Evolutionary conservation across 768 basidiomycete genomes (phyloP), one percentile per base, ranked within the genome.

Genomic region (Termitomyces sp.): DNA sequence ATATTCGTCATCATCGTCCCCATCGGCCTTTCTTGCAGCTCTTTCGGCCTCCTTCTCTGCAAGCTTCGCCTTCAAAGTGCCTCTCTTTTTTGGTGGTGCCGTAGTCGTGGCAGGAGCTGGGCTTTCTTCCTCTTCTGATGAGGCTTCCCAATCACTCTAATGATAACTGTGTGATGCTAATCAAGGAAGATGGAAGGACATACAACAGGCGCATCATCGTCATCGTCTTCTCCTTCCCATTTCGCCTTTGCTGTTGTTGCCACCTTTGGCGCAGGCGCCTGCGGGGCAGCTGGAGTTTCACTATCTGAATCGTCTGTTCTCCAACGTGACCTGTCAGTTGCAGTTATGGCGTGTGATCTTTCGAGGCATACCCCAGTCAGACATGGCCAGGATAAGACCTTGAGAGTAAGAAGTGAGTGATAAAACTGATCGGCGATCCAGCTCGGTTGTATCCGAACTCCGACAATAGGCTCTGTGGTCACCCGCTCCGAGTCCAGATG

Each of bases 111-210:
- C 68, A 2, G 82, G 55, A 44, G 78, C 71, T 5, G 79, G 72
- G 50, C 82, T 74, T 61, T 77, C 67, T 77, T 86, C 83, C 56
- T 92, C 92, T 41, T 89, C 84, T 7, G 86, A 87, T 1, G 89
- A 89, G 36, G 79, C 91, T 66, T 98, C 95, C 96, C 96, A 98
- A 73, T 97, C 95, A 72, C 92, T 94, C 93, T 96, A 66, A 35
- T 28, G 63, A 23, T 26, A 33, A 38, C 13, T 61, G 62, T 63
- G 43, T 50, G 51, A 47, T 51, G 35, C 64, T 55, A 60, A 61
- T 14, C 55, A 20, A 28, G n/a, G 28, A 30, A 18, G 40, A 33
- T 60, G 38, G 46, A 35, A 51, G 48, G 44, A 81, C 90, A 66
- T 68, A 95, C 93, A 55, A 85, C 90, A 44, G 89, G 90, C 2